Evolutionary conservation across 441 rosid species (phyloP), one percentile per base, ranked within the genome.

Genomic region (Eutrema salsugineum): DNA sequence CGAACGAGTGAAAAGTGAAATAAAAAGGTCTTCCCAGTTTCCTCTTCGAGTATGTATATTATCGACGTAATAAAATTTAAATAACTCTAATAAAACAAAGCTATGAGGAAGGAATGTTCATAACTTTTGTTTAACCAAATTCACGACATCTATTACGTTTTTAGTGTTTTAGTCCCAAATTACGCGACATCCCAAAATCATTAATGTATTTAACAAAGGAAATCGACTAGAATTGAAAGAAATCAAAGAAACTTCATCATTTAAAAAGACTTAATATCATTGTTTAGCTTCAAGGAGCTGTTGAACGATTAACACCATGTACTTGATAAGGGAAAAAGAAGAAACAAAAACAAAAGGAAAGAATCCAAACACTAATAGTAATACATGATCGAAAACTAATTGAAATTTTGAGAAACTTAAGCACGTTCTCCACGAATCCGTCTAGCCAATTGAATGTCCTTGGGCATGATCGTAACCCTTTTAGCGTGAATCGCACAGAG

Each of bases 401-500:
- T 0, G 43, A 35, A 19, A n/a, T n/a, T 1, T 6, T 3, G 4
- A 0, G 1, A 20, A 12, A 9, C 12, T 72, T 33, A 79, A 66
- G 82, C 82, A 28, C 82, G 68, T 22, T 79, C 82, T 8, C 82
- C 82, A 48, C 82, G 70, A 19, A 79, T 79, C 9, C 82, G 35
- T 7, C 82, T 50, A 0, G 83, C 82, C 44, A 79, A 47, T 11
- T 79, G 82, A 35, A 79, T 66, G 2, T 79, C 82, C 44, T 75
- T 79, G 0, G 82, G 82, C 82, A 79, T 79, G 57, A 79, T 78
- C 0, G 81, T 78, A 1, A 78, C 81, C 44, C 81, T 70, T 14
- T 74, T 78, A 0, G 81, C 78, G 28, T 78, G 81, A 28, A 78
- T 78, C 0, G 81, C 82, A n/a, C 82, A 79, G 0, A 79, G 78